Evolutionary conservation across 2,329 filamentous ascomycete species (phyloP).

Genomic region (Pseudonectria foliicola): DNA sequence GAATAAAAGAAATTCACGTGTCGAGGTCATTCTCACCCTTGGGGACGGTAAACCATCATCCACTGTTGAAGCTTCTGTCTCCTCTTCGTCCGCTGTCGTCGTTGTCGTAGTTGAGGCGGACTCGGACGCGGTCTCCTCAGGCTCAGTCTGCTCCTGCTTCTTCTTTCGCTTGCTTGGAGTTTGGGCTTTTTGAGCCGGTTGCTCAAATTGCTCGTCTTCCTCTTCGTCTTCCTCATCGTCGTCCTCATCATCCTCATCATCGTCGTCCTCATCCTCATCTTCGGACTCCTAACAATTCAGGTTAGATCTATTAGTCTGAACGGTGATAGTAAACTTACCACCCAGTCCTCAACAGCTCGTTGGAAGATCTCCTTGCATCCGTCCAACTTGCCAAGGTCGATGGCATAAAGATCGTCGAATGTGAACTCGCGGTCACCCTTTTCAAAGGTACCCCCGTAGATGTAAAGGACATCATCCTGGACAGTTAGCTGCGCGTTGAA

Average conservation of each 20-base stretch:
- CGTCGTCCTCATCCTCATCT: slow-evolving; percentile 52
- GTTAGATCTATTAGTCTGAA: slow-evolving; percentile 7
- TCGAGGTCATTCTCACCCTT: slow-evolving; percentile 33
- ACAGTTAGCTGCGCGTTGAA: slow-evolving; percentile 91
- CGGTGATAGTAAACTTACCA: slow-evolving; percentile 39
- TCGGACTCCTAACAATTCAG: slow-evolving; percentile 43
- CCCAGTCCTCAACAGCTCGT: slow-evolving; percentile 77
- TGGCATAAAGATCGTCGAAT: slow-evolving; percentile 88
- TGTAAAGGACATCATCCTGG: slow-evolving; percentile 86
- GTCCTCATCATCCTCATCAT: slow-evolving; percentile 54
- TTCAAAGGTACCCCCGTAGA: slow-evolving; percentile 93
- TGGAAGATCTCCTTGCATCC: slow-evolving; percentile 89
- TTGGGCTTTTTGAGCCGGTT: slow-evolving; percentile 36
- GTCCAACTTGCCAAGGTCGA: slow-evolving; percentile 91
- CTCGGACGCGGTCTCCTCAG: slow-evolving; percentile 29
- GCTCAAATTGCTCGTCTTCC: slow-evolving; percentile 45
- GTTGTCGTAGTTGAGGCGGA: slow-evolving; percentile 20
- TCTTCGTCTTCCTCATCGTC: slow-evolving; percentile 49
- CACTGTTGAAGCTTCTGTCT: slow-evolving; percentile 46
- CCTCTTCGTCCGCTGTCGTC: slow-evolving; percentile 34
- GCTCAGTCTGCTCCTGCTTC: slow-evolving; percentile 37
- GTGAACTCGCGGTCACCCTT: slow-evolving; percentile 93
- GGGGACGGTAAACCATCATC: slow-evolving; percentile 72
- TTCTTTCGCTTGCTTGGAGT: slow-evolving; percentile 52
- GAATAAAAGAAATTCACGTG: not conserved